Evolutionary conservation across 371 early-diverging fungal genomes (phyloP), one percentile per base, ranked within the genome.

Genomic region (Smittium culicis): DNA sequence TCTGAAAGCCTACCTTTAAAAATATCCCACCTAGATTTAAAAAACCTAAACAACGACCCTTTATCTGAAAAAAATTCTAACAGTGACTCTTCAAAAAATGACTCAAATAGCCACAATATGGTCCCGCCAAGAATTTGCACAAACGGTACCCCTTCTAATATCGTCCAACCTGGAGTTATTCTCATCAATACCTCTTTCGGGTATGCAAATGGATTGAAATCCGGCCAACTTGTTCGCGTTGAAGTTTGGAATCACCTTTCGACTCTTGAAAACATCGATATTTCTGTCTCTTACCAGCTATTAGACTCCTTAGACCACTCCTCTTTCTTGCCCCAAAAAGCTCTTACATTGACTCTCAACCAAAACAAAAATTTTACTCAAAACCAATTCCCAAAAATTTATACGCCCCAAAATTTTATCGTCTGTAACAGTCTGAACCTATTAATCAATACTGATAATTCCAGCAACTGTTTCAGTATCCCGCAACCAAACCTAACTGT

Each of bases 121-220:
- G 61, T 20, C 5, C 61, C 30, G 20, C 11, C 20, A 11, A 34
- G 20, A 60, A 11, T 60, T 20, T 30, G 11, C 20, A 20, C 30
- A 11, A 11, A 11, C 20, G 61, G 8, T 34, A 45, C 35, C 17
- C 25, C 55, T 0, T 62, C 65, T 17, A 55, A 35, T 2, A 31
- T 25, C 0, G 75, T 76, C 54, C 77, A 77, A 65, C 77, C 77
- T 0, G 77, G 77, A 27, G 71, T 77, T 32, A 59, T 77, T 8
- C 45, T 77, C 30, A 68, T 71, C 11, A 31, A 68, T 0, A 55
- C 64, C 0, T 45, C 8, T 54, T 24, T 66, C 8, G 66, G 58
- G 20, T 2, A n/a, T 14, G 2, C 20, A 16, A 66, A 66, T n/a
- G 35, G 66, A 2, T 56, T 66, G 3, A 24, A 24, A 14, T 31